Evolutionary conservation across 108 stramenopile genomes (phyloP), one percentile per base, ranked within the genome.

Genomic region (Poteriospumella lacustris): DNA sequence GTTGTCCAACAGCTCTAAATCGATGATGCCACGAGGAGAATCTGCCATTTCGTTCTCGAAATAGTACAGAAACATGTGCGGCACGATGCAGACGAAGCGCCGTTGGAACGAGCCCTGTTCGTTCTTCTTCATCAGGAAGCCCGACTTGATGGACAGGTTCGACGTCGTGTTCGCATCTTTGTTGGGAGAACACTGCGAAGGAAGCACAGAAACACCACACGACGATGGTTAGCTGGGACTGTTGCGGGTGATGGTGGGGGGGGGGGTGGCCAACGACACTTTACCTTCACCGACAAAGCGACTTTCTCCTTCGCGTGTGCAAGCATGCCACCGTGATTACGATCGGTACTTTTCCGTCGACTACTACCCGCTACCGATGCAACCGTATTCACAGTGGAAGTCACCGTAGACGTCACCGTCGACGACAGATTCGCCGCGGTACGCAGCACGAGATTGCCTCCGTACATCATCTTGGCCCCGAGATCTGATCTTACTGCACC

Each of bases 61-160:
- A 83, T 96, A 96, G 64, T 95, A 96, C 39, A 96, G 80, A 58
- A 95, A 94, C 40, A 89, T 95, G 68, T 96, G 96, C 0, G 96
- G 96, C 1, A 96, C 96, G 3, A 94, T 89, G 78, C 93, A 93
- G 78, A 93, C 93, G 90, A 91, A 97, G 31, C 94, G 92, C 28
- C 89, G 85, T 78, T 95, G 93, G 93, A 93, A 97, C 1, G 89
- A 90, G 58, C 90, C 89, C 84, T 94, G 94, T 77, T 97, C 94
- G 81, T 97, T 94, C 39, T 91, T 80, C 76, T 97, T 97, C 58
- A 89, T 85, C 38, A 97, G 84, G 89, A 91, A 95, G 28, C 96
- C 96, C 78, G 82, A 88, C 38, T 58, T 24, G 34, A 59, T 59
- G 19, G 41, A 1, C 1, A 76, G 58, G 38, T 24, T 5, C 2